These are phyloP conservation scores for Carpinus fangiana DNA, from an alignment of 306 rosid genomes.

Conservation along the genomic window DNA sequence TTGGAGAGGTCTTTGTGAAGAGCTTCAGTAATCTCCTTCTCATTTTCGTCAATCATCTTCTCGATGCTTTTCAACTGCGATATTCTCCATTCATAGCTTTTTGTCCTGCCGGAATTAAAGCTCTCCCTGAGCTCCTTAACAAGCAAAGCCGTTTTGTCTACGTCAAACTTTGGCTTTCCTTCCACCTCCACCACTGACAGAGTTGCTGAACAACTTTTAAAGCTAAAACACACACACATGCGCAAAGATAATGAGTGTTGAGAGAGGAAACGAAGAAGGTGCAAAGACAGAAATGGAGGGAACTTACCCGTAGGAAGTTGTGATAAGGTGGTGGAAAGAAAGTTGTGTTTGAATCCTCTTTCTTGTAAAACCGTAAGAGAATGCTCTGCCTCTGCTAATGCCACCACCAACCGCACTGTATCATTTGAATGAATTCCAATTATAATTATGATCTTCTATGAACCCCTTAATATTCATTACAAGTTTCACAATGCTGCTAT, in stretches of 20 bases:
- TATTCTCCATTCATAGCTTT: conserved; percentile 74
- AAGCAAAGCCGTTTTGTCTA: conserved; percentile 45
- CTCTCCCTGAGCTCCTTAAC: conserved; percentile 53
- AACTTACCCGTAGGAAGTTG: conserved; percentile 39
- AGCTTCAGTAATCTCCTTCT: conserved; percentile 59
- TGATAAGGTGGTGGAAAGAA: conserved; percentile 29
- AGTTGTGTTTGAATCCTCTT: conserved; percentile 35
- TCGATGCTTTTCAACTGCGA: conserved; percentile 61
- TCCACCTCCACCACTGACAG: conserved; percentile 42
- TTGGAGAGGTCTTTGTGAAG: conserved; percentile 69
- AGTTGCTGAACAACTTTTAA: conserved; percentile 52
- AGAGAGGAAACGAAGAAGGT: conserved; percentile 12
- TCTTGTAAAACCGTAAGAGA: conserved; percentile 26
- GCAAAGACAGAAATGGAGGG: background rate
- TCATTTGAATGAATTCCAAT: background rate
- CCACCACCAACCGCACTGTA: conserved; percentile 36
- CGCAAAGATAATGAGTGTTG: conserved; percentile 1
- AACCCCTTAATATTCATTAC: too few species aligned
- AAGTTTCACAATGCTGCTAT: too few species aligned
- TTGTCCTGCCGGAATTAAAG: conserved; percentile 64
- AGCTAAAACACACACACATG: conserved; percentile 10
- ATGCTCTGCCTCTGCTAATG: conserved; percentile 38
- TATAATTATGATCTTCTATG: too few species aligned
- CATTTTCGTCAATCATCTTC: conserved; percentile 69
- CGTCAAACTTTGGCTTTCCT: conserved; percentile 43